Evolutionary conservation across 2,329 filamentous ascomycete genomes (phyloP), one percentile per base, ranked within the genome.

Genomic region (Aureobasidium sp.): DNA sequence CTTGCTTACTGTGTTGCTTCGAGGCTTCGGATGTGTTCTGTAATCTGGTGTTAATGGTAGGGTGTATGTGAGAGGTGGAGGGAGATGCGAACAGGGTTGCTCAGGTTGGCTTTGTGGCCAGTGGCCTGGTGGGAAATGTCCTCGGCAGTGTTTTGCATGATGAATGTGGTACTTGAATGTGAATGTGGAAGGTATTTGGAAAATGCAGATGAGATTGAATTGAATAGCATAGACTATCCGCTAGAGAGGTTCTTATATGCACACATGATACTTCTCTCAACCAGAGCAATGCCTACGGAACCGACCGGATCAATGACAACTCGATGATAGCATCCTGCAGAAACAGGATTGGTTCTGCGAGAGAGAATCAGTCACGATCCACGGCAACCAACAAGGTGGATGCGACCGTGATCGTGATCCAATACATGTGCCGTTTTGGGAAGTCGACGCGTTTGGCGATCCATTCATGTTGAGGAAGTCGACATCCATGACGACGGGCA

Each of bases 21-120:
- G 76, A 78, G 59, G 68, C 68, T 37, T 76, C 71, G 65, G 74
- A 77, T 3, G 75, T 78, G 64, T 77, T 75, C 78, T 51, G 31
- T 29, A 3, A 15, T 2, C 7, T 17, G n/a, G 17, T 59, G 45
- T 35, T 25, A 58, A n/a, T n/a, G n/a, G 49, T 29, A 15, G 33
- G 33, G 2, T 17, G 33, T 1, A 21, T 42, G 21, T 2, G 38
- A 9, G 38, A 47, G 23, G 53, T n/a, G 17, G 21, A 6, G 27
- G 7, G 29, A 68, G 15, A 43, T 68, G 13, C 27, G 25, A 38
- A 79, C 77, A 10, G 77, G 76, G 62, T 79, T 79, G 60, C 73
- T 71, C 19, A 79, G 64, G 63, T 79, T 79, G 2, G 77, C 77
- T 68, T 78, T 78, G 67, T 79, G 76, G 15, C 77, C 77, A 62